Percentiles rank a stretch among this genome's conserved stretches.
Conservation (phyloP, 1,284 basidiomycete species). For the Puccinia polysora region DNA sequence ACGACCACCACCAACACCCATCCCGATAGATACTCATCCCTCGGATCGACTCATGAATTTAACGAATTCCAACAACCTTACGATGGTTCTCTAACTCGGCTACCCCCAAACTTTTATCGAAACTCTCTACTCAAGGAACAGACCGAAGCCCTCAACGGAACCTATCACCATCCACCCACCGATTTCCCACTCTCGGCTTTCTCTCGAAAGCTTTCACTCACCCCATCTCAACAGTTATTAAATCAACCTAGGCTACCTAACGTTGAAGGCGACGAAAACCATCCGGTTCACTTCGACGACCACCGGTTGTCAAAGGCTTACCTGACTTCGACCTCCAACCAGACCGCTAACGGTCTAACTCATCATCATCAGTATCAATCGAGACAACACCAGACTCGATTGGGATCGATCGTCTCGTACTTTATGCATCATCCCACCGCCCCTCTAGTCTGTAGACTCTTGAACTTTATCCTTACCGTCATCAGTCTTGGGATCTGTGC, state of each 20-base stretch:
- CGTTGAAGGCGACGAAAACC: no score
- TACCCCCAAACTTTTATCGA: no score
- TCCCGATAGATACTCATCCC: not conserved
- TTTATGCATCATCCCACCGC: conserved; percentile 48
- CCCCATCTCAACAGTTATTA: conserved; percentile 17
- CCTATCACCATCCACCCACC: not conserved
- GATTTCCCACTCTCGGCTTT: conserved; percentile 34
- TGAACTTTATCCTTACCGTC: conserved; percentile 76
- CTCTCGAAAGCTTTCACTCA: conserved; percentile 29
- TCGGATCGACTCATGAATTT: not conserved
- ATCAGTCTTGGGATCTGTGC: conserved; percentile 74
- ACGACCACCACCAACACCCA: no score
- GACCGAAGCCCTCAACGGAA: no score
- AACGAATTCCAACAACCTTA: not conserved
- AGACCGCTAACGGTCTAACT: conserved; percentile 52
- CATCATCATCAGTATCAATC: conserved; percentile 56
- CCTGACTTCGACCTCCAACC: conserved; percentile 48
- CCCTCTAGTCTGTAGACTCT: conserved; percentile 69
- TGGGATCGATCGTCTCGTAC: conserved; percentile 46
- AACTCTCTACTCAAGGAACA: no score
- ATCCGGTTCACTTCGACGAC: no score
- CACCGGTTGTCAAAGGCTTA: no score
- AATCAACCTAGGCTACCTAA: no score
- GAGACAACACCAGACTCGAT: conserved; percentile 50
- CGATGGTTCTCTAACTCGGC: not conserved